Base-by-base conservation (phyloP, 73 alveolate genomes). In the Breviolum minutum region DNA sequence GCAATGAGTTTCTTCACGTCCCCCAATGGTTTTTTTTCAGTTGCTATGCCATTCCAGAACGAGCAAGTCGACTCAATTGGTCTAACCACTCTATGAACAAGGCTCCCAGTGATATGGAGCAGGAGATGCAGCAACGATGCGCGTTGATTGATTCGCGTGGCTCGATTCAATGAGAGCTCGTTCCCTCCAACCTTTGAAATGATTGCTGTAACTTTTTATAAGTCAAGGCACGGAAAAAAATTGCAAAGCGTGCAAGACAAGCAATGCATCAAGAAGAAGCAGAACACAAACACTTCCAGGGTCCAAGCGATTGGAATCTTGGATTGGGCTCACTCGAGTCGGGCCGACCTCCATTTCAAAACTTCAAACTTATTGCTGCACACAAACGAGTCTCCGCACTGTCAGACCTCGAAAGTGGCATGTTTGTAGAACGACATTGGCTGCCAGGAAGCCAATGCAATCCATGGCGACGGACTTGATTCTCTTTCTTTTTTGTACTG, bases 81-180 rank as follows among this genome's bases (percentile, higher is more conserved):
- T 40, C 54, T 40, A 40, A 40, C 54, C 54, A 40, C 54, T 40
- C 54, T 40, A 40, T 9, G 68, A 80, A 40, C 64, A 32, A 80
- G 88, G 88, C 32, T 7, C 92, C 92, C 92, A 83, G 54, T 73
- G 92, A 61, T 83, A 83, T 22, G 92, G 92, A 22, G 74, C 48
- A 24, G 92, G 74, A 24, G 92, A 83, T 61, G 73, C 92, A 22
- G 74, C 8, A 8, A 24, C 32, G 26, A 22, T 19, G 26, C 19
- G 22, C n/a, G 92, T 54, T 22, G 76, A 12, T 22, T 60, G 73
- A 22, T 54, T 83, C 61, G 92, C 73, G 61, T 83, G 73, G 73
- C 92, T 20, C 10, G n/a, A 16, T 22, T 83, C 92, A 22, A 83
- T 83, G 70, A 22, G 73, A 22, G 92, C 54, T 22, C 92, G 92